Percentiles rank a stretch among this genome's conserved stretches.
Evolutionary conservation across 148 eudicot species (phyloP).

Genomic region (Cornus florida): DNA sequence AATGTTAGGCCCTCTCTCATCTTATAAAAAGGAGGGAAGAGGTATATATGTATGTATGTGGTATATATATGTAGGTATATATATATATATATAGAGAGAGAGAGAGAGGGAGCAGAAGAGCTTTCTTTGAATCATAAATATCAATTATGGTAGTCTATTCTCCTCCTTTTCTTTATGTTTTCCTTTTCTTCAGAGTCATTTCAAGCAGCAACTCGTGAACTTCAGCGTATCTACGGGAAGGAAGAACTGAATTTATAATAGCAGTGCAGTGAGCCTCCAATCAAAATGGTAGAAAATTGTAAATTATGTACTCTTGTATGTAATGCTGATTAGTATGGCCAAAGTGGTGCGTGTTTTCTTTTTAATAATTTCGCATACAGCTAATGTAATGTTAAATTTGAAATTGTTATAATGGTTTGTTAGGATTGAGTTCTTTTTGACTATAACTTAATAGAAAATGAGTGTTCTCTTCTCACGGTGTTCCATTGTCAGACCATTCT

Average conservation of each 20-base stretch:
- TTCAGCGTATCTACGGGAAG: conserved; percentile 47
- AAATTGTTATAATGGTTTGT: background rate
- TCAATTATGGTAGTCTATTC: background rate
- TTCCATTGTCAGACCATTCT: too few relatives aligned
- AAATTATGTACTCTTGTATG: background rate
- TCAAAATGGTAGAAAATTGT: background rate
- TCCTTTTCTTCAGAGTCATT: conserved; percentile 28
- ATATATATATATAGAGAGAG: too few relatives aligned
- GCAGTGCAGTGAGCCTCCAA: background rate
- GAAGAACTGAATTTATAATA: conserved; percentile 35
- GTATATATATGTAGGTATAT: too few relatives aligned
- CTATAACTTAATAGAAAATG: background rate
- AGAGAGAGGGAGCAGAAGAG: too few relatives aligned
- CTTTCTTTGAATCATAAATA: background rate
- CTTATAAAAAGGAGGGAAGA: background rate
- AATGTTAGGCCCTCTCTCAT: background rate
- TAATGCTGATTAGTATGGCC: background rate
- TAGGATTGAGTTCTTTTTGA: background rate
- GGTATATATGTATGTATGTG: too few relatives aligned
- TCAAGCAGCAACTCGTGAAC: conserved; percentile 48
- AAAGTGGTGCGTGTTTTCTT: background rate
- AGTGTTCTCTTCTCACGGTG: background rate
- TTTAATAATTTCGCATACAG: background rate
- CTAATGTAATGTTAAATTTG: background rate
- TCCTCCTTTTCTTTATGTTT: background rate